Percentiles rank a stretch among this genome's conserved stretches.
Evolutionary conservation across 768 basidiomycete species (phyloP).

Genomic region (Cystofilobasidium capitatum): DNA sequence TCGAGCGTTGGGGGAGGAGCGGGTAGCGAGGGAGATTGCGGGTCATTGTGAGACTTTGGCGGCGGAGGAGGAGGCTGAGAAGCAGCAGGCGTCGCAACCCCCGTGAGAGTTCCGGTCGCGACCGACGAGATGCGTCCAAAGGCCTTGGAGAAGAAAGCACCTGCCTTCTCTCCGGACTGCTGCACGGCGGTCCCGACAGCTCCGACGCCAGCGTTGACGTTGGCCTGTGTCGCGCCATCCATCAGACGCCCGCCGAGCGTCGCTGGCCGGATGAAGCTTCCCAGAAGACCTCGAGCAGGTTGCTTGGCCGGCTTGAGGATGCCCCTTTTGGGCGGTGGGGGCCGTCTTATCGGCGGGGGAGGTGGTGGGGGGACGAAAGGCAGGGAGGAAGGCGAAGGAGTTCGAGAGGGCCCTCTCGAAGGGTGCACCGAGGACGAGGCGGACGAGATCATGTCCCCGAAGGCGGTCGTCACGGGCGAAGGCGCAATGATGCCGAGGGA

Average conservation of each 20-base stretch:
- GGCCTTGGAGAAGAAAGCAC: slow-evolving; percentile 22
- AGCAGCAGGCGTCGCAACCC: slow-evolving; percentile 9
- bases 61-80: background rate
- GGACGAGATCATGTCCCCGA: no score
- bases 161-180: slow-evolving; percentile 26
- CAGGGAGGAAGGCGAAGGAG: background rate
- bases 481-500: no score
- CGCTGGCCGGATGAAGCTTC: background rate
- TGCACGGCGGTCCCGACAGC: background rate
- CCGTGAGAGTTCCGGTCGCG: slow-evolving; percentile 32
- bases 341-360: slow-evolving; percentile 33
- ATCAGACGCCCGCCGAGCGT: no score
- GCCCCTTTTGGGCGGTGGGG: slow-evolving; percentile 38
- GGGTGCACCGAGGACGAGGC: background rate
- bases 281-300: slow-evolving; percentile 34
- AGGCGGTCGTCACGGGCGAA: no score
- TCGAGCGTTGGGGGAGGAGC: background rate
- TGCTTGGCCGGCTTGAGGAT: slow-evolving; percentile 41
- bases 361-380: slow-evolving; percentile 11
- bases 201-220: no score
- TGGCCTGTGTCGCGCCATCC: background rate
- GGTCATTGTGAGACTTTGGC: background rate
- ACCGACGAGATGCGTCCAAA: slow-evolving; percentile 28
- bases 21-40: background rate
- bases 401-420: background rate